Conservation (phyloP, 73 alveolate species). For the Tetrahymena elliotti region DNA sequence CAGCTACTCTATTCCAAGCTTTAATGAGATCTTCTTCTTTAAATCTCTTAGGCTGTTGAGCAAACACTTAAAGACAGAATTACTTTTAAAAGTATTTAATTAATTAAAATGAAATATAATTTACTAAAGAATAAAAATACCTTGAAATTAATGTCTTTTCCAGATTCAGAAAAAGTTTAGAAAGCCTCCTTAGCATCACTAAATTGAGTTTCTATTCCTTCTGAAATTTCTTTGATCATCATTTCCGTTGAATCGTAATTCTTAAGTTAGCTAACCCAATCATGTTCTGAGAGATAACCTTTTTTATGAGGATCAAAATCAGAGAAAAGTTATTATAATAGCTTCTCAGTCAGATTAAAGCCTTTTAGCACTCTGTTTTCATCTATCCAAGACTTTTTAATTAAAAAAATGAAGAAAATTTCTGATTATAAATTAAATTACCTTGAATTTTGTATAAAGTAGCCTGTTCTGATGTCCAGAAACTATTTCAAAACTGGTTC, state of each 20-base stretch:
- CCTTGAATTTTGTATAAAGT: constrained; percentile 49
- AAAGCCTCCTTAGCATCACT: constrained; percentile 57
- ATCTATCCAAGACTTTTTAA: constrained; percentile 44
- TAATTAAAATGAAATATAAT: constrained; percentile 29
- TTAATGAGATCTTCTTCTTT: constrained; percentile 37
- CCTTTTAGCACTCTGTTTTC: constrained; percentile 63
- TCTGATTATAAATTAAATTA: background rate
- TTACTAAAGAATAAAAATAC: background rate
- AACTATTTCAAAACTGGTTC: constrained; percentile 53
- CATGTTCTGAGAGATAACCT: constrained; percentile 69
- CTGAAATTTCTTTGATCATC: constrained; percentile 54
- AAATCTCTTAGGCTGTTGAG: constrained; percentile 54
- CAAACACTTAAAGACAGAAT: constrained; percentile 45
- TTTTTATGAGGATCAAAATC: constrained; percentile 77
- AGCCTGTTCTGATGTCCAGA: constrained; percentile 49
- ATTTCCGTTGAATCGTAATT: constrained; percentile 49
- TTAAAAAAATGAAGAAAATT: background rate
- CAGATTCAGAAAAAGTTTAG: constrained; percentile 1
- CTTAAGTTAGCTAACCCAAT: constrained; percentile 58
- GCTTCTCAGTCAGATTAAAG: constrained; percentile 64
- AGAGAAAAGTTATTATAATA: constrained; percentile 57
- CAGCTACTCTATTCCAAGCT: constrained; percentile 53
- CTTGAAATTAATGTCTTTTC: background rate
- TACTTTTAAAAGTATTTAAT: constrained; percentile 1
- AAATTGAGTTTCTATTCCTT: constrained; percentile 55